Evolutionary conservation across 2,329 filamentous ascomycete genomes (phyloP).

Genomic region (Diaporthe sp.): DNA sequence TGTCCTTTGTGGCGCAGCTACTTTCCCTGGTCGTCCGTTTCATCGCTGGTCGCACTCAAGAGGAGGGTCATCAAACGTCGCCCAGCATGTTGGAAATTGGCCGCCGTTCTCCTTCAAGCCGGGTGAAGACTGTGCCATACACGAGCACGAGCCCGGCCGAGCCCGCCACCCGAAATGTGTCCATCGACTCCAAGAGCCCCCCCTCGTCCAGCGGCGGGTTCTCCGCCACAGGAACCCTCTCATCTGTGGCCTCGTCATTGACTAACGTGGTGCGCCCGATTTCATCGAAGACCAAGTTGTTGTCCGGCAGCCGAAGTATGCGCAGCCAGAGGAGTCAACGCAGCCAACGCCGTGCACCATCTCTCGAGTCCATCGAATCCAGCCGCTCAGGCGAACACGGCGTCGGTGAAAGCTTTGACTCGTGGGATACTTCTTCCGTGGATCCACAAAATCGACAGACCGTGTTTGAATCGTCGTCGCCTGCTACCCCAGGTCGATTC

Average conservation of each 20-base stretch:
- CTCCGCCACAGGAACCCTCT: conserved; percentile 57
- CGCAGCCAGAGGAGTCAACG: conserved; percentile 24
- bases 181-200: conserved; percentile 52
- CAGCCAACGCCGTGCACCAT: conserved; percentile 52
- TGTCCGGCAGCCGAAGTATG: conserved; percentile 53
- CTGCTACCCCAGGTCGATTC: conserved; percentile 55
- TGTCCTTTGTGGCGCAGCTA: conserved; percentile 59
- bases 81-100: conserved; percentile 47
- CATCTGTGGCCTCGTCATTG: conserved; percentile 60
- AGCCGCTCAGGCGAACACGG: conserved; percentile 45
- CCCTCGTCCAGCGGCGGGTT: conserved; percentile 57
- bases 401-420: conserved; percentile 75
- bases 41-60: conserved; percentile 48
- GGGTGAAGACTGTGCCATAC: conserved; percentile 66
- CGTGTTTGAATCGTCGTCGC: conserved; percentile 61
- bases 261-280: conserved; percentile 63
- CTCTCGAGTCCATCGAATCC: conserved; percentile 57
- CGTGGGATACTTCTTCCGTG: conserved; percentile 78
- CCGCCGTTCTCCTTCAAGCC: conserved; percentile 44
- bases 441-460: conserved; percentile 70
- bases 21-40: conserved; percentile 59
- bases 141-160: conserved; percentile 53
- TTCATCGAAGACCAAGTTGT: conserved; percentile 65
- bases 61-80: conserved; percentile 41
- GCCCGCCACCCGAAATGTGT: conserved; percentile 46